Conservation (phyloP, 192 early-diverging fungal genomes). For the Linnemannia hyalina region DNA sequence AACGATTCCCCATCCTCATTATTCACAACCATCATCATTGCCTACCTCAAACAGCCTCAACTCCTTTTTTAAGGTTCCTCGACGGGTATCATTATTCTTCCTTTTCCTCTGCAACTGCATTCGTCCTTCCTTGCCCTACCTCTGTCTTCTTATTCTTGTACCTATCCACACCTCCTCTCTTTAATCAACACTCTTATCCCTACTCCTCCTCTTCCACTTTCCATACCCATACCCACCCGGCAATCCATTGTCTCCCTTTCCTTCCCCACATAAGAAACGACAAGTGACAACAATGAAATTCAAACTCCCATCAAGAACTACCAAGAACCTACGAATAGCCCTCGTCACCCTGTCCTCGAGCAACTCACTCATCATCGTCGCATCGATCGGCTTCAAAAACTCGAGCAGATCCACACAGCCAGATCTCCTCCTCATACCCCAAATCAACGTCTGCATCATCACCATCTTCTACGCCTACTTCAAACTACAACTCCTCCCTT, state of each 20-base stretch:
- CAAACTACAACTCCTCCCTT: neutral
- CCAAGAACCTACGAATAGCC: neutral
- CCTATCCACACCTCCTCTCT: neutral
- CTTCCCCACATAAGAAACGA: no score
- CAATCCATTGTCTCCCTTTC: no score
- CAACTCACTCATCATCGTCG: constrained; percentile 17
- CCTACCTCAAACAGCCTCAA: neutral
- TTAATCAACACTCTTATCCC: neutral
- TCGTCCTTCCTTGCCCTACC: neutral
- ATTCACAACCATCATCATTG: neutral
- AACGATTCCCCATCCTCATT: neutral
- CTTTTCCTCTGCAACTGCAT: neutral
- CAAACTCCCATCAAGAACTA: neutral
- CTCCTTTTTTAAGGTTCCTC: neutral
- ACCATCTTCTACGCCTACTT: constrained; percentile 28
- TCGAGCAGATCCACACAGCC: neutral
- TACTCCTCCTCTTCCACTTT: neutral
- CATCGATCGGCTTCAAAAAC: neutral
- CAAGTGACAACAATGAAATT: no score
- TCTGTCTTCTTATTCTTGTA: no score
- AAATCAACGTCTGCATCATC: constrained; percentile 18
- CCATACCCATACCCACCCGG: neutral
- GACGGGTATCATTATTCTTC: neutral
- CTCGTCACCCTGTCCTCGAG: neutral
- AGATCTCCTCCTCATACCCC: neutral